Evolutionary conservation across 2,329 filamentous ascomycete species (phyloP).

Genomic region (Claviceps digitariae): DNA sequence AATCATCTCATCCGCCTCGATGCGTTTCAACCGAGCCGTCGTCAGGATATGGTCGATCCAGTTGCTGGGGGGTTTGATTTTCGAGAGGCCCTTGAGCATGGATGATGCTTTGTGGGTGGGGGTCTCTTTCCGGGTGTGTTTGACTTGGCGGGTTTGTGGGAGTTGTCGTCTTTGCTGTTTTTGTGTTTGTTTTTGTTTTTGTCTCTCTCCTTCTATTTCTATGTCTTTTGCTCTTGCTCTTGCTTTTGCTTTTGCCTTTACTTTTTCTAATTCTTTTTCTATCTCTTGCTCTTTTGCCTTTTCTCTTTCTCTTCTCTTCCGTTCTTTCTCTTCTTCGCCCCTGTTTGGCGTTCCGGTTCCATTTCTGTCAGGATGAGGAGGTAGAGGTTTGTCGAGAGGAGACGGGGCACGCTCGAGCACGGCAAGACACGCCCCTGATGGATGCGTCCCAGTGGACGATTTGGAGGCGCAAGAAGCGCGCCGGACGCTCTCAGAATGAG

Average conservation of each 20-base stretch:
- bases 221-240: neutral
- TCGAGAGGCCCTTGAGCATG: neutral
- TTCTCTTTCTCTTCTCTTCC: neutral
- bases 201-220: neutral
- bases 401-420: neutral
- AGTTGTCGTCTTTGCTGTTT: neutral
- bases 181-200: neutral
- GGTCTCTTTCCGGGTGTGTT: neutral
- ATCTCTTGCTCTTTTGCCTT: too few species aligned
- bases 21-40: slow-evolving; percentile 38
- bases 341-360: slow-evolving; percentile 4
- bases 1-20: slow-evolving; percentile 44
- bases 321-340: neutral
- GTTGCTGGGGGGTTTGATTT: slow-evolving; percentile 19
- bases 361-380: slow-evolving; percentile 11
- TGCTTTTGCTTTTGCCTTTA: neutral
- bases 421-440: neutral
- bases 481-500: too few species aligned
- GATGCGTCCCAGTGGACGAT: neutral
- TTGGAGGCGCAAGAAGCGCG: too few species aligned
- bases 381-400: slow-evolving; percentile 2
- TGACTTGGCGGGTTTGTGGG: neutral
- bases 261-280: neutral
- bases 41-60: slow-evolving; percentile 46
- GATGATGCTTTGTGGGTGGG: neutral